Conservation (phyloP, 768 basidiomycete genomes). For the Amanita exitialis region DNA sequence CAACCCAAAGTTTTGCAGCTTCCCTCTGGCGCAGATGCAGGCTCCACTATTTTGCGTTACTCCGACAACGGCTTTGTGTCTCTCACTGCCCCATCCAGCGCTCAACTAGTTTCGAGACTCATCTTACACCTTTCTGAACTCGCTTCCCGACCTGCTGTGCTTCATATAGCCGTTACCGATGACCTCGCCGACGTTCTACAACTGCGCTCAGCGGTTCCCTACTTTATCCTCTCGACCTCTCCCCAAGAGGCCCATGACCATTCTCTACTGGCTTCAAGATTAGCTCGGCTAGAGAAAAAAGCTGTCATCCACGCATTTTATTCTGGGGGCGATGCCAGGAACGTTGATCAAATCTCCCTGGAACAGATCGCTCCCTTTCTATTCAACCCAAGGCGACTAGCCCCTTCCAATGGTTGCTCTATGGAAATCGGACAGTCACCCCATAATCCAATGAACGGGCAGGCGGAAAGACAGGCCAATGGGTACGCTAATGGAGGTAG, state of each 20-base stretch:
- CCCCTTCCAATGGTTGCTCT: constrained; percentile 19
- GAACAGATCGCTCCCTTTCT: constrained; percentile 55
- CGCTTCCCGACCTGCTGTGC: constrained; percentile 1
- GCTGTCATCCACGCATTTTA: constrained; percentile 87
- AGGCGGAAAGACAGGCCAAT: constrained; percentile 16
- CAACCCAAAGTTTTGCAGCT: neutral
- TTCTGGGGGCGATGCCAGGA: constrained; percentile 24
- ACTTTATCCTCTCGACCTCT: constrained; percentile 70
- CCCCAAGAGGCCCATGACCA: constrained; percentile 84
- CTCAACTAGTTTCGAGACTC: constrained; percentile 2
- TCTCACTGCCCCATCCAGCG: neutral
- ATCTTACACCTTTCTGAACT: constrained; percentile 4
- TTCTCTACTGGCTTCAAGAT: constrained; percentile 73
- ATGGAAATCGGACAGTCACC: neutral
- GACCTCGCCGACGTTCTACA: constrained; percentile 70
- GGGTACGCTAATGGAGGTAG: constrained; percentile 12
- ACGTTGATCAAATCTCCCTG: constrained; percentile 42
- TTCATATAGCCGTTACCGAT: constrained; percentile 5
- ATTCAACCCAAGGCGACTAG: constrained; percentile 29
- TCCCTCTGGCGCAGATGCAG: neutral
- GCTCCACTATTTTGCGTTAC: neutral
- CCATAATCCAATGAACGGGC: constrained; percentile 15
- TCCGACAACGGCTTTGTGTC: neutral
- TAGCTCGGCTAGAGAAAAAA: constrained; percentile 60
- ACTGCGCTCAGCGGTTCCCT: constrained; percentile 71